These are phyloP conservation scores for Rosa rugosa DNA, from an alignment of 306 rosid genomes.

Conservation along the genomic window DNA sequence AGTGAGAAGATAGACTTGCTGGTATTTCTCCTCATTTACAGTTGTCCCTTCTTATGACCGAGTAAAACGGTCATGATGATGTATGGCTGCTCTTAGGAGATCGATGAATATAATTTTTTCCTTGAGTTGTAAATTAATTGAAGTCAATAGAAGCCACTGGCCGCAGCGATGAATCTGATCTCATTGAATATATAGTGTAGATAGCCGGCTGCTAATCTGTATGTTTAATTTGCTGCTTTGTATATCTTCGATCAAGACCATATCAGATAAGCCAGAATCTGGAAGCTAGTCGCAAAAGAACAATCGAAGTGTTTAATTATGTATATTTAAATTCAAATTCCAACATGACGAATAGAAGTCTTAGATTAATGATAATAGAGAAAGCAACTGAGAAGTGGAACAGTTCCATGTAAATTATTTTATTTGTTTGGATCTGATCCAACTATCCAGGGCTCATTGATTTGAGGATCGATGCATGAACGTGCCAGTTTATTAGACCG, in stretches of 20 bases:
- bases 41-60: background rate
- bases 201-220: background rate
- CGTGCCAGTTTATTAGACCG: background rate
- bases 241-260: background rate
- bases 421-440: background rate
- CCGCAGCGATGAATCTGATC: background rate
- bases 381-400: background rate
- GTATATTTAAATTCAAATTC: background rate
- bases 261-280: background rate
- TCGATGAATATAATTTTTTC: background rate
- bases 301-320: background rate
- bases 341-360: background rate
- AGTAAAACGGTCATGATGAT: background rate
- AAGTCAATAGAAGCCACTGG: conserved; percentile 2
- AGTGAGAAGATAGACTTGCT: background rate
- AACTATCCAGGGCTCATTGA: background rate
- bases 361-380: background rate
- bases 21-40: background rate
- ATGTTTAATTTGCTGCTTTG: background rate
- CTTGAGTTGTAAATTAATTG: background rate
- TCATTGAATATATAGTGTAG: background rate
- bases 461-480: background rate
- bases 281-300: background rate
- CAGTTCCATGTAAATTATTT: background rate
- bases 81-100: background rate